phyloP scores from a whole-genome alignment of 2,329 filamentous ascomycete genomes.

The Ambrosiella xylebori region DNA sequence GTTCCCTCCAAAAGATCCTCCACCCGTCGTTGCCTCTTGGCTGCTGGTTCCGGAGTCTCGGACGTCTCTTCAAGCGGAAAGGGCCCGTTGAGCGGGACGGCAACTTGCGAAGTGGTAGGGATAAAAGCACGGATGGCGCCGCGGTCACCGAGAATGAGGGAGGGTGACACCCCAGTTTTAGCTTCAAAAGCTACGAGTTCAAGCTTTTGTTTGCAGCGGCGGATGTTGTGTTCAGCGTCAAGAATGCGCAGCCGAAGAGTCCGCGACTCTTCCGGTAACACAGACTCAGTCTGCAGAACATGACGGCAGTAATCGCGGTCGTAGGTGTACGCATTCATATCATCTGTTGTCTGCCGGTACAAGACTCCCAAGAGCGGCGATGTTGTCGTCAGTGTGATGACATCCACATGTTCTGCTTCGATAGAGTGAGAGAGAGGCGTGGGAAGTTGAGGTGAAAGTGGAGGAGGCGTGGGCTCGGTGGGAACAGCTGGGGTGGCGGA shows the following conservation, averaged over 20 bases:
- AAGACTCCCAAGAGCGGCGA: conserved; percentile 11
- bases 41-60: conserved; percentile 9
- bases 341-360: conserved; percentile 23
- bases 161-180: conserved; percentile 15
- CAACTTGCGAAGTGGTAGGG: conserved; percentile 2
- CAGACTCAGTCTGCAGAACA: conserved; percentile 18
- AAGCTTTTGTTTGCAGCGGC: conserved; percentile 25
- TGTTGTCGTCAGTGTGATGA: conserved; percentile 6
- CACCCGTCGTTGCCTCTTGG: not conserved
- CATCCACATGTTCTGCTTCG: conserved; percentile 3
- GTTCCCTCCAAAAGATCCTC: conserved; percentile 9
- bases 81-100: conserved; percentile 5
- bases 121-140: conserved; percentile 13
- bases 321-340: conserved; percentile 25
- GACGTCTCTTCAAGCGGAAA: conserved; percentile 5
- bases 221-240: conserved; percentile 28
- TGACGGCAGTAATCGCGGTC: conserved; percentile 26
- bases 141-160: conserved; percentile 12
- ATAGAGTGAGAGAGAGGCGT: too few species aligned
- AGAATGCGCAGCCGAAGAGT: conserved; percentile 26
- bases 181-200: conserved; percentile 19
- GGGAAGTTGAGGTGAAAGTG: not conserved
- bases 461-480: not conserved
- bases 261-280: conserved; percentile 26
- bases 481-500: too few species aligned